Conservation (phyloP, 495 filamentous ascomycete genomes). For the Halenospora varia region DNA sequence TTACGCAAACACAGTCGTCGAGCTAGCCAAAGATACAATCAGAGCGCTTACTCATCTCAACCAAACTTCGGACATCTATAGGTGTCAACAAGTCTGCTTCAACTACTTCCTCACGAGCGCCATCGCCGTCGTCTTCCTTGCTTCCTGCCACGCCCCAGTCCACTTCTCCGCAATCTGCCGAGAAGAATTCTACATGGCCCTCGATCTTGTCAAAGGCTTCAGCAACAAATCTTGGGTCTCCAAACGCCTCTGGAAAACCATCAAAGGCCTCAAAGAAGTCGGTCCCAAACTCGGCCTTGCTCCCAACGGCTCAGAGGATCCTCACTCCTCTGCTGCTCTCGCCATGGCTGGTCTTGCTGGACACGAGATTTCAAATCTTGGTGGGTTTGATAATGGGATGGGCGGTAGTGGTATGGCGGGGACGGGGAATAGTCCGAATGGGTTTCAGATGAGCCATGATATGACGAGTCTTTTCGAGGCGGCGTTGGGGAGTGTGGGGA, state of each 20-base stretch:
- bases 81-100: slow-evolving; percentile 74
- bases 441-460: slow-evolving; percentile 58
- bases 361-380: slow-evolving; percentile 59
- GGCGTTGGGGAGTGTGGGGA: slow-evolving; percentile 52
- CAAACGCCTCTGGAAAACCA: slow-evolving; percentile 77
- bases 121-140: slow-evolving; percentile 77
- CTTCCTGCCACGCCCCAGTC: slow-evolving; percentile 74
- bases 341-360: slow-evolving; percentile 73
- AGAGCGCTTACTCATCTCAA: slow-evolving; percentile 70
- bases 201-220: slow-evolving; percentile 78
- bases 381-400: slow-evolving; percentile 17
- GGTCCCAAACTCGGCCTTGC: slow-evolving; percentile 75
- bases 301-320: slow-evolving; percentile 33
- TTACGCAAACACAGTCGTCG: slow-evolving; percentile 67
- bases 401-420: slow-evolving; percentile 23
- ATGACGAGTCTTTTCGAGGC: slow-evolving; percentile 69
- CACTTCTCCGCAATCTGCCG: slow-evolving; percentile 70
- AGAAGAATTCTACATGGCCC: slow-evolving; percentile 83
- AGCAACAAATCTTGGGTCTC: slow-evolving; percentile 74
- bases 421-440: slow-evolving; percentile 58
- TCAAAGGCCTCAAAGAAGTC: slow-evolving; percentile 73
- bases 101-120: slow-evolving; percentile 84
- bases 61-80: slow-evolving; percentile 76
- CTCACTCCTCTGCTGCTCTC: slow-evolving; percentile 63
- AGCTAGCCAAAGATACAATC: slow-evolving; percentile 78